These are phyloP conservation scores for Boletus rufocinnamomeus DNA, from an alignment of 768 basidiomycete genomes.

Conservation along the genomic window DNA sequence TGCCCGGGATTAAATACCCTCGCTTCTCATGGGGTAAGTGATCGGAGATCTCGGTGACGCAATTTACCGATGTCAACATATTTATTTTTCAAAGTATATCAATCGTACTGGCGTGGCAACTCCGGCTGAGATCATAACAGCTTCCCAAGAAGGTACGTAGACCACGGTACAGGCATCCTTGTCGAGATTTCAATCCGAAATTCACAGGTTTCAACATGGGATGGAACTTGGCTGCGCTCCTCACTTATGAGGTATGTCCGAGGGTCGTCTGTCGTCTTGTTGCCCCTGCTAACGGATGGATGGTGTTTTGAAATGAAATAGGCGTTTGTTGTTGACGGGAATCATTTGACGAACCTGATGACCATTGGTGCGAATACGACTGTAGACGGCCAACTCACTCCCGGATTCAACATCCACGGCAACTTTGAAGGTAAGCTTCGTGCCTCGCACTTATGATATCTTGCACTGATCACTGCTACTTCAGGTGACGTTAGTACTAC, in stretches of 20 bases:
- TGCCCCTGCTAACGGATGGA: not conserved
- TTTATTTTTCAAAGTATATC: constrained; percentile 2
- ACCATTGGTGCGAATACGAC: constrained; percentile 26
- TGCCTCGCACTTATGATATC: not conserved
- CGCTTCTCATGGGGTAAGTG: constrained; percentile 27
- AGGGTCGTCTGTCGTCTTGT: not conserved
- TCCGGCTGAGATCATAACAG: not conserved
- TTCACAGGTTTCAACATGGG: constrained; percentile 29
- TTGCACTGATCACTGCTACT: not conserved
- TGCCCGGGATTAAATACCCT: constrained; percentile 30
- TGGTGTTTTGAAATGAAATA: not conserved
- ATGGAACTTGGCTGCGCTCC: constrained; percentile 19
- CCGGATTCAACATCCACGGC: not conserved
- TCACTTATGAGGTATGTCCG: constrained; percentile 23
- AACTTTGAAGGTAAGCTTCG: constrained; percentile 7
- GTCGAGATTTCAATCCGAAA: not conserved
- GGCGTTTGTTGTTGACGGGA: constrained; percentile 29
- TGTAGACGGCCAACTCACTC: constrained; percentile 6
- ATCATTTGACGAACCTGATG: constrained; percentile 31
- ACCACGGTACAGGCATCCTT: not conserved
- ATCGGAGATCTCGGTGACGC: not conserved
- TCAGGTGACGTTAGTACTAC: constrained; percentile 28
- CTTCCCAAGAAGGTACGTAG: not conserved
- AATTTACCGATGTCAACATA: not conserved
- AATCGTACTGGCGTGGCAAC: not conserved